Evolutionary conservation across 495 filamentous ascomycete species (phyloP), one percentile per base, ranked within the genome.

Genomic region (Lentithecium fluviatile): DNA sequence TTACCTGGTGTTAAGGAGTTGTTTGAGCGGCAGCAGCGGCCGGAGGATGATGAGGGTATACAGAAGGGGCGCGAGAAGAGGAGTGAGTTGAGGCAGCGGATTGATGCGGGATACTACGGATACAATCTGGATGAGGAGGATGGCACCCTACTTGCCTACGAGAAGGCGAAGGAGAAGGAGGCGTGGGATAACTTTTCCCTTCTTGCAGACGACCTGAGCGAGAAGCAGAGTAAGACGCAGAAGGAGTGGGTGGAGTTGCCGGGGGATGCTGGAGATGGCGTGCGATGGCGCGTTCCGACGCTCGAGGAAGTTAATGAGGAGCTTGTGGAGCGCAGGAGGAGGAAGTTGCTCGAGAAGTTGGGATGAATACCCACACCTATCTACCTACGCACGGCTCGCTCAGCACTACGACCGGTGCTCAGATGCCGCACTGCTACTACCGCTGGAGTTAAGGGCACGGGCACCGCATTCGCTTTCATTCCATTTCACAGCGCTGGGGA

Each of bases 111-210:
- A 47, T 98, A 98, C 69, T 98, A 96, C 70, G 94, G 94, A 32
- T 98, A 95, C 73, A 90, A 90, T 66, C 81, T 93, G 23, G 90
- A 92, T 69, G 94, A 97, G 74, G 94, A 97, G 74, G 94, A 97
- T 74, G 91, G 89, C 0, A 83, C 81, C 46, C 70, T 97, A 69
- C 69, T 97, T 56, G 84, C 76, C 47, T 97, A 96, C 71, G 94
- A 98, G 75, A 78, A 75, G 46, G 74, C 81, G 69, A 93, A 89
- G 78, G 94, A 97, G 78, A 81, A 85, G 67, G 86, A 95, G 74
- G 89, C 91, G 1, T 77, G 81, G 51, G 86, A 90, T 69, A 78
- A 78, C 58, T 66, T 95, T 64, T 73, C 83, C 65, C 72, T 71
- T 42, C 69, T 75, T 68, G 71, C 73, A 34, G 73, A 70, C 21